A percentile compares a stretch with the other conserved stretches of the same genome.
Conservation (phyloP, 352 stramenopile genomes). For the Blastocystis sp. region DNA sequence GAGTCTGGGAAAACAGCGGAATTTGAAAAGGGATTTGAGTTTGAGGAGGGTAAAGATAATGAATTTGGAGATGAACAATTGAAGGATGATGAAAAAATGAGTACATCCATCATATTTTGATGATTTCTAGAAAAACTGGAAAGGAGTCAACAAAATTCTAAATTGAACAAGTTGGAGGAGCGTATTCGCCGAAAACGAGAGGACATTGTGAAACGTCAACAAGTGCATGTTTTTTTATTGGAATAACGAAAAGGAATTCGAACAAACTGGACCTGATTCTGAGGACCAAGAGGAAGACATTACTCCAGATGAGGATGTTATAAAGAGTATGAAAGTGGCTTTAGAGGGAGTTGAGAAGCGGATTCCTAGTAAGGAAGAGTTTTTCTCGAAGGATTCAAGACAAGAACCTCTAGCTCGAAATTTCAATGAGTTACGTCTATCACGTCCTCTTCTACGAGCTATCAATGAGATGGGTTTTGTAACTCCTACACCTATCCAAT, state of each 20-base stretch:
- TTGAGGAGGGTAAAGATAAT: slow-evolving; percentile 74
- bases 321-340: slow-evolving; percentile 70
- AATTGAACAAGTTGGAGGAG: slow-evolving; percentile 79
- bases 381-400: slow-evolving; percentile 69
- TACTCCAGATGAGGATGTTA: slow-evolving; percentile 70
- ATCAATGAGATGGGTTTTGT: slow-evolving; percentile 93
- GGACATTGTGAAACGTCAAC: slow-evolving; percentile 80
- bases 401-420: slow-evolving; percentile 74
- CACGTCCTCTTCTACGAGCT: slow-evolving; percentile 89
- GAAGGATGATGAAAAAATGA: not conserved
- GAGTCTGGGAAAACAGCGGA: slow-evolving; percentile 71
- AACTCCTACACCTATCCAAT: slow-evolving; percentile 89
- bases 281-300: slow-evolving; percentile 70
- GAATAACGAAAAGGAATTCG: slow-evolving; percentile 74
- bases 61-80: slow-evolving; percentile 46
- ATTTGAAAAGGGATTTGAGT: slow-evolving; percentile 82
- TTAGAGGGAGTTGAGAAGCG: slow-evolving; percentile 68
- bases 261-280: slow-evolving; percentile 66
- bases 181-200: slow-evolving; percentile 74
- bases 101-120: not conserved
- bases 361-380: slow-evolving; percentile 64
- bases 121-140: slow-evolving; percentile 19
- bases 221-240: slow-evolving; percentile 72
- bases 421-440: slow-evolving; percentile 94
- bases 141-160: slow-evolving; percentile 77